A percentile compares a stretch with the other conserved stretches of the same genome.
These are phyloP conservation scores for Quercus phellos DNA, from an alignment of 331 rosid genomes.

Conservation along the genomic window DNA sequence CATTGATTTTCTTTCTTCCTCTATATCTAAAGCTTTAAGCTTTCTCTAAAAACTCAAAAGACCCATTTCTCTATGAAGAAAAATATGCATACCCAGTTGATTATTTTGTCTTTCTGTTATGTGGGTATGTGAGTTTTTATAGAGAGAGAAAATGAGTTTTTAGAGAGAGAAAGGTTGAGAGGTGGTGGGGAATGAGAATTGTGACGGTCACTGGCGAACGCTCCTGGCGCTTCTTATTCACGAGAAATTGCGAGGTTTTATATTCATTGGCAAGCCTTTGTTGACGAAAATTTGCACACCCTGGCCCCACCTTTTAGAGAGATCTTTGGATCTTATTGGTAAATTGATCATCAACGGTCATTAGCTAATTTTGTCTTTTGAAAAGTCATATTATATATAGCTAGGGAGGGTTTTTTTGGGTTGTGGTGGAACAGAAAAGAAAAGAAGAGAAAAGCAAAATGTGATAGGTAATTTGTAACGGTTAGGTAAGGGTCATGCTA, in stretches of 20 bases:
- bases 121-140: constrained; percentile 10
- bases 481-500: not conserved
- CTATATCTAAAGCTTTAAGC: not conserved
- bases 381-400: constrained; percentile 18
- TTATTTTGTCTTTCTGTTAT: constrained; percentile 8
- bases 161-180: not conserved
- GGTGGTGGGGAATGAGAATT: constrained; percentile 35
- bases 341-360: constrained; percentile 23
- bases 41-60: not conserved
- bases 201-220: constrained; percentile 39
- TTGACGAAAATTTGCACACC: constrained; percentile 6
- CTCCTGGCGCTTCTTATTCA: constrained; percentile 69
- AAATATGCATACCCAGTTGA: not conserved
- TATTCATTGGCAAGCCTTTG: not conserved
- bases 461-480: not conserved
- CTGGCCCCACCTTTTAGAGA: constrained; percentile 20
- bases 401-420: not conserved
- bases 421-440: not conserved
- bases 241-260: constrained; percentile 36
- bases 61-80: not conserved
- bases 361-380: constrained; percentile 6
- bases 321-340: not conserved
- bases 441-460: not conserved
- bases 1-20: constrained; percentile 5
- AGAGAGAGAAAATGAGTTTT: constrained; percentile 7